Conservation (phyloP, 352 stramenopile species). For the Pythium insidiosum region DNA sequence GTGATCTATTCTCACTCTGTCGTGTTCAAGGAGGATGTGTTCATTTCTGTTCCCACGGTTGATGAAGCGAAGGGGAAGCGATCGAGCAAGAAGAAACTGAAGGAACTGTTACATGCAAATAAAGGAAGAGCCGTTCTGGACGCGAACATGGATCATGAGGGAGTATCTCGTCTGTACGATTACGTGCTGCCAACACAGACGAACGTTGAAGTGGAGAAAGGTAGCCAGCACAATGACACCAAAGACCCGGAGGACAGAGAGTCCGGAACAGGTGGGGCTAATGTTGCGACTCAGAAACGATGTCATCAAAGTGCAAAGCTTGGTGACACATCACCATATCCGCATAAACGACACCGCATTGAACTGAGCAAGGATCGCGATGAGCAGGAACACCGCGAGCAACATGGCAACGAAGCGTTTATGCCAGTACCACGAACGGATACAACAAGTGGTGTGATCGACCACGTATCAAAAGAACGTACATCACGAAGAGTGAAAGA, state of each 20-base stretch:
- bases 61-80: slow-evolving; percentile 1
- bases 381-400: neutral
- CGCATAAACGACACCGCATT: too few species aligned
- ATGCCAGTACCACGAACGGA: too few species aligned
- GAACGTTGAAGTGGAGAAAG: neutral
- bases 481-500: neutral
- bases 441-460: neutral
- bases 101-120: neutral
- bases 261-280: neutral
- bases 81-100: neutral
- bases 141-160: slow-evolving; percentile 1
- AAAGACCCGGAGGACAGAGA: neutral
- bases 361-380: neutral
- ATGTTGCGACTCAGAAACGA: neutral
- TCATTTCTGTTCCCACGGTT: neutral
- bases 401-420: neutral
- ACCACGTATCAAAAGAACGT: neutral
- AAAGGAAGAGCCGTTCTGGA: neutral
- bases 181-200: slow-evolving; percentile 1
- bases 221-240: neutral
- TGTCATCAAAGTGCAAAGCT: neutral
- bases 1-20: neutral
- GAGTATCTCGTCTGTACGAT: neutral
- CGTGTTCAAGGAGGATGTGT: neutral
- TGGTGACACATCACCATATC: too few species aligned